phyloP scores from a whole-genome alignment of 768 basidiomycete species.

The Rhodotorula taiwanensis region DNA sequence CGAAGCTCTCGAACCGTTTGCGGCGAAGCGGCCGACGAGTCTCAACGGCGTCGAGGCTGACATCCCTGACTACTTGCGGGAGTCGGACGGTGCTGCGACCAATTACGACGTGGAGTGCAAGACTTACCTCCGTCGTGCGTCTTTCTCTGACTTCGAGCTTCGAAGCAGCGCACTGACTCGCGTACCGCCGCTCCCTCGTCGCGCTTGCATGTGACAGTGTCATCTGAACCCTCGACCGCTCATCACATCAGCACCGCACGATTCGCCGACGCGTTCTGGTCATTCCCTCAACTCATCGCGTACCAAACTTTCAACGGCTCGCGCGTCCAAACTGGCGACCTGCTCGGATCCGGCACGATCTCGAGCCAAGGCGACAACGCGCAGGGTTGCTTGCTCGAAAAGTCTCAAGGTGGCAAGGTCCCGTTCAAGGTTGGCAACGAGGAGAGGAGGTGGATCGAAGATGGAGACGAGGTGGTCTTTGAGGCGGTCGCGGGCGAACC shows the following conservation, averaged over 20 bases:
- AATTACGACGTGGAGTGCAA: conserved; percentile 6
- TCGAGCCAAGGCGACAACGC: conserved; percentile 13
- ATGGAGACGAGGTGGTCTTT: conserved; percentile 35
- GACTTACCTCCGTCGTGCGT: neutral
- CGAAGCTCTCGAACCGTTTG: conserved; percentile 35
- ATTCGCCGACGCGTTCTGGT: conserved; percentile 24
- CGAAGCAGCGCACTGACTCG: neutral
- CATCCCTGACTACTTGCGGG: neutral
- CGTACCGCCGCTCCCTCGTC: neutral
- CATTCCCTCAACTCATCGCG: conserved; percentile 35
- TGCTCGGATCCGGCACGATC: conserved; percentile 39
- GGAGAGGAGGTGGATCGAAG: conserved; percentile 21
- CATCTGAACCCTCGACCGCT: conserved; percentile 3
- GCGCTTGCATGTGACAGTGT: neutral
- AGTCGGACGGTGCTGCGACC: neutral
- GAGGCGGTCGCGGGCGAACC: conserved; percentile 13
- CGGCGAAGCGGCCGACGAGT: conserved; percentile 8
- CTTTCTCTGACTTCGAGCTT: neutral
- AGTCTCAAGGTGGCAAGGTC: conserved; percentile 26
- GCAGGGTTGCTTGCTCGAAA: conserved; percentile 31
- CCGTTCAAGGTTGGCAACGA: conserved; percentile 7
- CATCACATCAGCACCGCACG: conserved; percentile 17
- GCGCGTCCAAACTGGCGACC: conserved; percentile 31
- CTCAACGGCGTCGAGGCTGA: neutral
- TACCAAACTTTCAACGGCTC: conserved; percentile 35